phyloP scores from a whole-genome alignment of 202 grass and related monocot species.

The Carex arenaria region DNA sequence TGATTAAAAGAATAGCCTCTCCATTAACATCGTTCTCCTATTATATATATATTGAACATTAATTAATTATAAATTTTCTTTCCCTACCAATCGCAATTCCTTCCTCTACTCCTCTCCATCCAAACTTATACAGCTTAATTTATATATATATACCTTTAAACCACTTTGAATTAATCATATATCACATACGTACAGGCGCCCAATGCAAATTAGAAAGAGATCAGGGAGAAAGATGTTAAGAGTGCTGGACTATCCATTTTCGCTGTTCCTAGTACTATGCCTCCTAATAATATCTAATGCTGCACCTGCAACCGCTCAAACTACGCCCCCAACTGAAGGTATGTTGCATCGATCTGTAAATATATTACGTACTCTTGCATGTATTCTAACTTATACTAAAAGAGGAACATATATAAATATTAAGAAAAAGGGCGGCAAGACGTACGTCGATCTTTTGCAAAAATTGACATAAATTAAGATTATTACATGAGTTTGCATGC shows the following conservation, averaged over 20 bases:
- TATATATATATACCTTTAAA: background rate
- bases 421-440: background rate
- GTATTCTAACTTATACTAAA: background rate
- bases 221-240: background rate
- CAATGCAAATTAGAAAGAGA: background rate
- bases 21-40: too few relatives aligned
- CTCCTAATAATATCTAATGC: constrained; percentile 4
- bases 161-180: background rate
- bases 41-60: too few relatives aligned
- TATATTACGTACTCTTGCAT: background rate
- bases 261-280: background rate
- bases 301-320: constrained; percentile 4
- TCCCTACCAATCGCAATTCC: too few relatives aligned
- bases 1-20: too few relatives aligned
- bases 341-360: background rate
- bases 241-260: background rate
- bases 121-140: background rate
- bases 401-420: background rate
- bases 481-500: background rate
- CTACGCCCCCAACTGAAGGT: constrained; percentile 46
- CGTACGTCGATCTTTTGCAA: background rate
- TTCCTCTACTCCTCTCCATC: background rate
- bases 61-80: too few relatives aligned
- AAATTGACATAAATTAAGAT: background rate
- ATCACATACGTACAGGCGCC: background rate